Evolutionary conservation across 2,329 filamentous ascomycete genomes (phyloP), one percentile per base, ranked within the genome.

Genomic region (Periconia sp.): DNA sequence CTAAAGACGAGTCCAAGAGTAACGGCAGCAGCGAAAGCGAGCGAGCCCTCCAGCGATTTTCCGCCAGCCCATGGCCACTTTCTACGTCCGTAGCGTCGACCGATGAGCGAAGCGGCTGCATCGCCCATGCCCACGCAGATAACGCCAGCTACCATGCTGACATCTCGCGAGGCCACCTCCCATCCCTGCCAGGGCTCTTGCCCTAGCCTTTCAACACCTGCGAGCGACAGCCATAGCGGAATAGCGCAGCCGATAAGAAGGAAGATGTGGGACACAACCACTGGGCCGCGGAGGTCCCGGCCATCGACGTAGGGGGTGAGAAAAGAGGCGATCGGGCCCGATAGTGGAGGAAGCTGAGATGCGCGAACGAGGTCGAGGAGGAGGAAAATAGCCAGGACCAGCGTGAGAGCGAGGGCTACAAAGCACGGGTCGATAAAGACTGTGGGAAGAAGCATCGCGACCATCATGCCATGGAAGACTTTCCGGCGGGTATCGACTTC

Each of bases 391-490:
- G 88, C 85, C 24, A 99, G 80, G 18, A 91, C 83, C 22, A 96
- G 74, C 0, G 80, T 78, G n/a, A 97, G 78, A 0, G 91, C 89
- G 10, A 99, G 76, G 1, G 88, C 83, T 36, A 86, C 85, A 68
- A 89, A 97, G 28, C 86, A 79, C 1, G 94, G 92, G 67, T 99
- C 94, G 51, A 97, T 74, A 65, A 85, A 96, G 2, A 87, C 88
- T 1, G 89, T 84, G 0, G 94, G 92, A 2, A 97, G 78, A 42
- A 99, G 86, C 89, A 99, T 96, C 42, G 85, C 84, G 6, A 97
- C 92, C 88, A 97, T 97, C 80, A 92, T 96, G 56, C 95, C 95
- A 69, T 99, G 94, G 68, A 99, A 99, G 17, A 97, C 89, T 70
- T 99, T 99, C 36, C 94, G 85, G 36, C 94, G 83, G 1, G 94